These are phyloP conservation scores for Candida odintsovae DNA, from an alignment of 805 yeast species.

Conservation along the genomic window DNA sequence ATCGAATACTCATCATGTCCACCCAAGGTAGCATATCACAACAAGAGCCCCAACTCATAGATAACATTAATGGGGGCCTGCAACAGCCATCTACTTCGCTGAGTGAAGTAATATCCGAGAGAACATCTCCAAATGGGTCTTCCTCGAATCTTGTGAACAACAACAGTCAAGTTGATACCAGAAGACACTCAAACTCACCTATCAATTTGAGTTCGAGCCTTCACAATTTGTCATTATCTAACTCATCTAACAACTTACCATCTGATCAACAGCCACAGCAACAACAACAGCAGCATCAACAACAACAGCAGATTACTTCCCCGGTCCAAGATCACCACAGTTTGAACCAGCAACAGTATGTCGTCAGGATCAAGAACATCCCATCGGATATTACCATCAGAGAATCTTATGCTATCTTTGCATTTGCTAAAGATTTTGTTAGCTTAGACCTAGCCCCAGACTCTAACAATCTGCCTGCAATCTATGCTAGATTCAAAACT, in stretches of 20 bases:
- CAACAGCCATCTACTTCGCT: slow-evolving; percentile 9
- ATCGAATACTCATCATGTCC: slow-evolving; percentile 1
- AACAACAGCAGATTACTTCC: slow-evolving; percentile 4
- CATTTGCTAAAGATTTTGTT: slow-evolving; percentile 60
- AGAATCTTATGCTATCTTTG: slow-evolving; percentile 63
- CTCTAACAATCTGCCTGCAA: slow-evolving; percentile 27
- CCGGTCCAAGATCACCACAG: slow-evolving; percentile 1
- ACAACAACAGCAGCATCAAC: slow-evolving; percentile 5
- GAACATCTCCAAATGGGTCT: slow-evolving; percentile 19
- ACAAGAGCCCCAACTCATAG: slow-evolving; percentile 2
- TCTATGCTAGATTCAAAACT: slow-evolving; percentile 41
- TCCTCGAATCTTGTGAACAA: slow-evolving; percentile 8
- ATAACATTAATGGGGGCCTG: neutral
- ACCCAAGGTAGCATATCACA: slow-evolving; percentile 5
- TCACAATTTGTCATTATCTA: slow-evolving; percentile 13
- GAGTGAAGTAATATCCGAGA: slow-evolving; percentile 13
- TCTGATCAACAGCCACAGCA: neutral
- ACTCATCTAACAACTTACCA: slow-evolving; percentile 1
- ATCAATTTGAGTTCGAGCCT: slow-evolving; percentile 15
- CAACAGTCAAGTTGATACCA: slow-evolving; percentile 5
- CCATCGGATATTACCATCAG: slow-evolving; percentile 61
- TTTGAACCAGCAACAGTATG: slow-evolving; percentile 11
- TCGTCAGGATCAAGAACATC: slow-evolving; percentile 44
- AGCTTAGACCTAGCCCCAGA: slow-evolving; percentile 41
- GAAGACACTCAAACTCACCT: slow-evolving; percentile 22